phyloP scores from a whole-genome alignment of 345 rosid species.

The Salix exigua region DNA sequence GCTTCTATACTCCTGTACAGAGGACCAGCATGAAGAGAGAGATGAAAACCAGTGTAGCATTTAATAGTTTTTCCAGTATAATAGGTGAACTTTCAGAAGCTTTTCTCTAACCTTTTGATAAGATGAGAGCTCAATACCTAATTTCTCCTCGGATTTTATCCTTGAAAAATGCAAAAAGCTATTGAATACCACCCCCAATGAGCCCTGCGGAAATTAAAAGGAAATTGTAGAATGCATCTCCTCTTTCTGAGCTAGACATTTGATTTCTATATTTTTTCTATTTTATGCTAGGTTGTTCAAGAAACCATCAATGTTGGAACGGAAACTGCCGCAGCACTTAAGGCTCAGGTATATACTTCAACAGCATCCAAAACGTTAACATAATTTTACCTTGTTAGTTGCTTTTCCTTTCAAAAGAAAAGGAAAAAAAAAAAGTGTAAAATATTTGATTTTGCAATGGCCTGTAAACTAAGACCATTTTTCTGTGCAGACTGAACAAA shows the following conservation, averaged over 20 bases:
- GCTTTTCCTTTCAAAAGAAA: background rate
- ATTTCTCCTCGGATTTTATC: background rate
- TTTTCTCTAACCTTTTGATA: background rate
- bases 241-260: background rate
- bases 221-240: background rate
- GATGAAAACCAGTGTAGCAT: background rate
- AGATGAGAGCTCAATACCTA: background rate
- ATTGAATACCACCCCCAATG: background rate
- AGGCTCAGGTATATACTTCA: constrained; percentile 67
- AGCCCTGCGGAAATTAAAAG: background rate
- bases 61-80: background rate
- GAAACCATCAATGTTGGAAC: constrained; percentile 83
- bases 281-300: constrained; percentile 62
- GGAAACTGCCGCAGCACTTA: constrained; percentile 82
- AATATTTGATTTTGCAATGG: background rate
- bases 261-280: background rate
- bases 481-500: constrained; percentile 81
- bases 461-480: constrained; percentile 20
- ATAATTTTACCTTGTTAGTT: background rate
- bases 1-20: background rate
- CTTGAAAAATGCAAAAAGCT: background rate
- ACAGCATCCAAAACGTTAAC: constrained; percentile 5
- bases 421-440: background rate
- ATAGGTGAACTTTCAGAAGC: background rate
- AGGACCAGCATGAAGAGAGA: background rate